Evolutionary conservation across 2,329 filamentous ascomycete species (phyloP).

Genomic region (Sordariomycetes sp.): DNA sequence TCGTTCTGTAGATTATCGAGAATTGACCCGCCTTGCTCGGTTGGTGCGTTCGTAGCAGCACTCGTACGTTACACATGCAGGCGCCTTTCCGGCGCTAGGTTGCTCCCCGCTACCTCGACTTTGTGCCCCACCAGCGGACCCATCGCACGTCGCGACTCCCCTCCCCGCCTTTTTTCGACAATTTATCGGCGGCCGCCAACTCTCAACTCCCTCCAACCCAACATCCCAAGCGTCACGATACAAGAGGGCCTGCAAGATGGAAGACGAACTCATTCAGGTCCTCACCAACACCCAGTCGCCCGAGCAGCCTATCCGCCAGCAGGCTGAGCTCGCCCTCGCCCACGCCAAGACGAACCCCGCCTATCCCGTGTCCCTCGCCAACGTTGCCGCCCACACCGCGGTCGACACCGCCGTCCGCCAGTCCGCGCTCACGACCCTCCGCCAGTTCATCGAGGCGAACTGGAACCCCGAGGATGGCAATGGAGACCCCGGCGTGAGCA

Average conservation of each 20-base stretch:
- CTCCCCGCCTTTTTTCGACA: background rate
- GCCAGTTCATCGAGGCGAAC: slow-evolving; percentile 70
- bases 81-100: background rate
- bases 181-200: background rate
- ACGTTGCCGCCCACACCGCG: slow-evolving; percentile 65
- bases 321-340: slow-evolving; percentile 74
- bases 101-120: background rate
- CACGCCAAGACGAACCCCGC: slow-evolving; percentile 54
- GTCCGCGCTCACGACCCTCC: slow-evolving; percentile 65
- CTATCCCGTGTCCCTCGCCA: slow-evolving; percentile 68
- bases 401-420: slow-evolving; percentile 68
- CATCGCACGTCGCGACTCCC: background rate
- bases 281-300: slow-evolving; percentile 76
- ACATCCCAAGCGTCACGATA: background rate
- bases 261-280: slow-evolving; percentile 81
- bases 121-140: background rate
- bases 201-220: background rate
- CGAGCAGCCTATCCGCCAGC: slow-evolving; percentile 63
- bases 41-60: too few relatives aligned
- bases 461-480: slow-evolving; percentile 64
- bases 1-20: too few relatives aligned
- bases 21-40: too few relatives aligned
- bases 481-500: slow-evolving; percentile 45
- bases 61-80: background rate
- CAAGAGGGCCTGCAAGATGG: slow-evolving; percentile 40